Base-by-base conservation (phyloP, 257 asterid species). In the Solanum phureja region DNA sequence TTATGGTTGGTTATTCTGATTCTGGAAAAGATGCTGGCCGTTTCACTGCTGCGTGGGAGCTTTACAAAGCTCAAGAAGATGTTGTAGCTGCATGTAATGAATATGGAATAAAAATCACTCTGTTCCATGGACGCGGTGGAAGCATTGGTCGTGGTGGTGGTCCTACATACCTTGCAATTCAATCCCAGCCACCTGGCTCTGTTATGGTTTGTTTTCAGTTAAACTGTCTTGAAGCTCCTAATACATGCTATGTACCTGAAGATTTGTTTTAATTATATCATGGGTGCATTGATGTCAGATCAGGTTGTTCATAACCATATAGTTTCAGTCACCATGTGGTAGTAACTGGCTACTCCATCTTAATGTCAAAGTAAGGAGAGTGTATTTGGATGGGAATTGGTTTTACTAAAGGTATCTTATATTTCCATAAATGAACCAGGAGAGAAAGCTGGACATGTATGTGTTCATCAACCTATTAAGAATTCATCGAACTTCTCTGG, bases 81-180 rank as follows among this genome's bases (percentile, higher is more conserved):
- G 98, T 97, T 72, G 95, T 94, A 35, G 98, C 98, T 88, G 99
- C 98, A 34, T 97, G 99, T 91, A 95, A 93, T 40, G 98, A 93
- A 83, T 94, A 85, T 83, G 98, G 97, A 72, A 95, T 97, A 87
- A 97, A 97, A 90, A 93, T 95, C 74, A 97, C 99, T 85, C 92
- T 97, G 40, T 97, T 97, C 93, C 99, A 97, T 87, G 99, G 99
- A n/a, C 98, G 98, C 49, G 99, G 99, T 83, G 99, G 99, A 87
- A 97, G 99, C 90, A 97, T 97, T 64, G 99, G 99, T 10, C 98
- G 99, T 29, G 99, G 99, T 86, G 99, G 99, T 75, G 99, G 99
- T 73, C 99, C 98, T 14, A 97, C 99, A 7, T 89, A 94, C 90
- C 94, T 97, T 72, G 99, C 99, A 68, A 97, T 97, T 90, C 99